A percentile compares a stretch with the other conserved stretches of the same genome.
Conservation (phyloP, 2,329 filamentous ascomycete species). For the Blumeria hordei region DNA sequence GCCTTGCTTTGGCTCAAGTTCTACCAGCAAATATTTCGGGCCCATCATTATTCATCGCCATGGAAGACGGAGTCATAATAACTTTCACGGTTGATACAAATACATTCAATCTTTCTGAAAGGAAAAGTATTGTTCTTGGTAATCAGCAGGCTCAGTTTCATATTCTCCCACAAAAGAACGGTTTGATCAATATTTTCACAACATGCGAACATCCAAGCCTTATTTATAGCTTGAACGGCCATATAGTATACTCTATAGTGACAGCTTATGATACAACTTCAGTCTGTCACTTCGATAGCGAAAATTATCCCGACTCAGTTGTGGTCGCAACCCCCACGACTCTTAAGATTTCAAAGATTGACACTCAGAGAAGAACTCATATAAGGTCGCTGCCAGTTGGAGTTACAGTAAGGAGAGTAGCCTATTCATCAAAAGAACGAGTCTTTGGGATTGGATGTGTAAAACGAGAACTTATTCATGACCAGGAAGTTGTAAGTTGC, state of each 20-base stretch:
- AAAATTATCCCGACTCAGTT: slow-evolving; percentile 59
- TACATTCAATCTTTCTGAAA: slow-evolving; percentile 39
- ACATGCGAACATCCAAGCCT: slow-evolving; percentile 86
- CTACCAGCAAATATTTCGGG: slow-evolving; percentile 31
- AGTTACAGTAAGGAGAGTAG: slow-evolving; percentile 66
- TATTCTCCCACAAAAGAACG: slow-evolving; percentile 42
- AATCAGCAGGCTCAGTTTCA: slow-evolving; percentile 68
- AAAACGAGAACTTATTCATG: slow-evolving; percentile 41
- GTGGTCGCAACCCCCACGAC: slow-evolving; percentile 55
- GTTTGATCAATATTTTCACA: slow-evolving; percentile 62
- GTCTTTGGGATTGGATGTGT: slow-evolving; percentile 78
- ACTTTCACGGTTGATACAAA: slow-evolving; percentile 48
- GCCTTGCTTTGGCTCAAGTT: slow-evolving; percentile 56
- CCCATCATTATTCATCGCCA: slow-evolving; percentile 64
- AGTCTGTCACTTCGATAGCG: slow-evolving; percentile 61
- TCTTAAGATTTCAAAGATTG: slow-evolving; percentile 58
- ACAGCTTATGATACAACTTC: slow-evolving; percentile 67
- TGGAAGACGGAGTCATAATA: slow-evolving; percentile 79
- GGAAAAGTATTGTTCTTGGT: slow-evolving; percentile 65
- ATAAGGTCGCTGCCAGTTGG: slow-evolving; percentile 56
- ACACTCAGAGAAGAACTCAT: slow-evolving; percentile 69
- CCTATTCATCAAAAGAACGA: slow-evolving; percentile 57
- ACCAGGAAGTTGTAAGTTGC: slow-evolving; percentile 52
- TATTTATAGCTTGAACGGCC: slow-evolving; percentile 71
- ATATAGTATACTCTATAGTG: slow-evolving; percentile 80